These are phyloP conservation scores for Candida tallmaniae DNA, from an alignment of 805 yeast genomes.

Conservation along the genomic window DNA sequence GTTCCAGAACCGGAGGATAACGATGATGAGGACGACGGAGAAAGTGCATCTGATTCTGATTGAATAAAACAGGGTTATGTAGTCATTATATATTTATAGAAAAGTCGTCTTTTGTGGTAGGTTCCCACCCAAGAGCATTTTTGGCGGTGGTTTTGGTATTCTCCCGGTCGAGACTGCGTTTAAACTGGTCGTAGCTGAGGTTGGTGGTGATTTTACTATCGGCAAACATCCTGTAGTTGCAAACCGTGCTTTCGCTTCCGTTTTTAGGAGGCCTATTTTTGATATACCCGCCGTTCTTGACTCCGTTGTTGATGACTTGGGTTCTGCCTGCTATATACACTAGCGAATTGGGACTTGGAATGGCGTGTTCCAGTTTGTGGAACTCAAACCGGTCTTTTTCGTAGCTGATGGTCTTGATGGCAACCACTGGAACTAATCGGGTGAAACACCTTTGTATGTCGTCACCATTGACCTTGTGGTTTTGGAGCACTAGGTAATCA, in stretches of 20 bases:
- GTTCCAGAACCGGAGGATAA: constrained; percentile 27
- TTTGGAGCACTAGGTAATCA: constrained; percentile 47
- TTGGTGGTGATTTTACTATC: constrained; percentile 18
- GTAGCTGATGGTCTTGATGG: constrained; percentile 20
- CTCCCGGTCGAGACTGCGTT: too few relatives aligned
- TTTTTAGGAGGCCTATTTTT: constrained; percentile 42
- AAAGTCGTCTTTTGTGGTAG: too few relatives aligned
- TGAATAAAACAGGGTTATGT: constrained; percentile 3
- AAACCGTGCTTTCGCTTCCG: constrained; percentile 40
- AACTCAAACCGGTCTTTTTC: constrained; percentile 18
- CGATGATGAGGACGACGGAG: constrained; percentile 23
- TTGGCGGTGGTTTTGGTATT: too few relatives aligned
- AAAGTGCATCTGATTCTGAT: constrained; percentile 30
- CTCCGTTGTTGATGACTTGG: constrained; percentile 53
- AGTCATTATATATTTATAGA: constrained; percentile 1
- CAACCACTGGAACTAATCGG: constrained; percentile 8
- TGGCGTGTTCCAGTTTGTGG: constrained; percentile 16
- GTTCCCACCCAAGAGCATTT: too few relatives aligned
- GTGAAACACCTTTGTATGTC: constrained; percentile 43
- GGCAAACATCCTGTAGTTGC: constrained; percentile 18
- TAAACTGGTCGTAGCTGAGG: constrained; percentile 28
- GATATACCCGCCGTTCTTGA: constrained; percentile 51
- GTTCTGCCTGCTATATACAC: constrained; percentile 18
- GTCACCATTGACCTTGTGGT: constrained; percentile 16
- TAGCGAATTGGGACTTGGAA: constrained; percentile 30